These are phyloP conservation scores for Endocarpon pusillum DNA, from an alignment of 495 filamentous ascomycete species.

Conservation along the genomic window DNA sequence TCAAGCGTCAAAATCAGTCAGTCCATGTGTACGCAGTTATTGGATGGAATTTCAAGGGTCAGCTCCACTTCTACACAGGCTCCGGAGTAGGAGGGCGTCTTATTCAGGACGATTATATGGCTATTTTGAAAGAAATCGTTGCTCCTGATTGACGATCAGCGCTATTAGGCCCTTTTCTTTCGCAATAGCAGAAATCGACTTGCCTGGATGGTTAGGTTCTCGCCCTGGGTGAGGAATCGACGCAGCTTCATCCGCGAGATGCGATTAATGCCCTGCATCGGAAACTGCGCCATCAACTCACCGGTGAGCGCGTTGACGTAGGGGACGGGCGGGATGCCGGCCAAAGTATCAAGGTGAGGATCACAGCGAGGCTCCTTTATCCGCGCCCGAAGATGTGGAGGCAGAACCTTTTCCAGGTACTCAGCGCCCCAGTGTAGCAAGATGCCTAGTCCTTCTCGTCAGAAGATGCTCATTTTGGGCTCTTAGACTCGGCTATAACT, in stretches of 20 bases:
- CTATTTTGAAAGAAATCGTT: too few species aligned
- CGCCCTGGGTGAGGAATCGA: conserved; percentile 13
- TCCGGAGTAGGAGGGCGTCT: too few species aligned
- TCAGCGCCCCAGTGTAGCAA: conserved; percentile 37
- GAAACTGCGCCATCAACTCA: conserved; percentile 13
- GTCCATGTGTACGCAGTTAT: too few species aligned
- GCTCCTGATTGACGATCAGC: too few species aligned
- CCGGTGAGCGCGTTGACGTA: conserved; percentile 26
- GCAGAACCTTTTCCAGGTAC: conserved; percentile 21
- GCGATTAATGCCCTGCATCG: conserved; percentile 18
- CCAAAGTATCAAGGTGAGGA: neutral
- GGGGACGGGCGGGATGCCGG: conserved; percentile 11
- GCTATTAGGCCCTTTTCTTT: neutral
- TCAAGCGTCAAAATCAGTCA: too few species aligned
- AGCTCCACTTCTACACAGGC: too few species aligned
- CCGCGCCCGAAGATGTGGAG: conserved; percentile 10
- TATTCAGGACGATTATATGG: too few species aligned
- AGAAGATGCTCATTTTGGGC: too few species aligned
- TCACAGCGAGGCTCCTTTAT: conserved; percentile 3
- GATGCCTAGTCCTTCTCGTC: too few species aligned
- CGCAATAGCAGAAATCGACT: conserved; percentile 16
- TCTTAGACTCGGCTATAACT: too few species aligned
- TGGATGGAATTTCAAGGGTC: too few species aligned
- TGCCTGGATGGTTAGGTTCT: too few species aligned
- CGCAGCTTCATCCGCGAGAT: conserved; percentile 21